These are phyloP conservation scores for Thalassiosira mediterranea DNA, from an alignment of 352 stramenopile species.

Conservation along the genomic window DNA sequence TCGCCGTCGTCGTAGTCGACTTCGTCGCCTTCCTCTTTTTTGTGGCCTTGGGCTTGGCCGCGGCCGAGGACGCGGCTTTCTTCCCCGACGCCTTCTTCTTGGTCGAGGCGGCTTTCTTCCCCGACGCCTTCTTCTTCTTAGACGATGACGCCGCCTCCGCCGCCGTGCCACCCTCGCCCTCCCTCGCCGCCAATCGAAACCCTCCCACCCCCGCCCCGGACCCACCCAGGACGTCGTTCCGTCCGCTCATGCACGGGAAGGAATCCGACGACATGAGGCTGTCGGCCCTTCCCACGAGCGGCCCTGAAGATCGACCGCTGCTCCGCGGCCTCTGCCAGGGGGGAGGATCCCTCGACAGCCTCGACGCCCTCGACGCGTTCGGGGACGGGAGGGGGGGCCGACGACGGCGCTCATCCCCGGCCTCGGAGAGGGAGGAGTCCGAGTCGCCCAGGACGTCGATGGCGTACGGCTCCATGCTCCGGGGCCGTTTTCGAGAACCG, in stretches of 20 bases:
- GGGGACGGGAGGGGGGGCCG: conserved; percentile 12
- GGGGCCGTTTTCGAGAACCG: no score
- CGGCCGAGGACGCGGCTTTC: conserved; percentile 4
- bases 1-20: neutral
- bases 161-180: neutral
- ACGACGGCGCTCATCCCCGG: conserved; percentile 11
- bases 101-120: neutral
- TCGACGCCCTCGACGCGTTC: no score
- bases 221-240: conserved; percentile 46
- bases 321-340: conserved; percentile 19
- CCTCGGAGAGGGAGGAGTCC: conserved; percentile 47
- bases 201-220: conserved; percentile 35
- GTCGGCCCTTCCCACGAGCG: neutral
- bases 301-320: neutral
- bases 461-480: neutral
- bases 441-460: conserved; percentile 11
- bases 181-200: conserved; percentile 4
- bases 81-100: conserved; percentile 11
- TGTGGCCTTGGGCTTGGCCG: conserved; percentile 1
- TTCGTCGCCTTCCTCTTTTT: conserved; percentile 14
- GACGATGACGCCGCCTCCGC: neutral
- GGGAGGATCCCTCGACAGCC: conserved; percentile 6
- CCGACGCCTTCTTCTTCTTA: neutral
- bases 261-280: conserved; percentile 14
- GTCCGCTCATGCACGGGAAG: conserved; percentile 45